Evolutionary conservation across 352 stramenopile species (phyloP), one percentile per base, ranked within the genome.

Genomic region (Phytophthora macrochlamydospora): DNA sequence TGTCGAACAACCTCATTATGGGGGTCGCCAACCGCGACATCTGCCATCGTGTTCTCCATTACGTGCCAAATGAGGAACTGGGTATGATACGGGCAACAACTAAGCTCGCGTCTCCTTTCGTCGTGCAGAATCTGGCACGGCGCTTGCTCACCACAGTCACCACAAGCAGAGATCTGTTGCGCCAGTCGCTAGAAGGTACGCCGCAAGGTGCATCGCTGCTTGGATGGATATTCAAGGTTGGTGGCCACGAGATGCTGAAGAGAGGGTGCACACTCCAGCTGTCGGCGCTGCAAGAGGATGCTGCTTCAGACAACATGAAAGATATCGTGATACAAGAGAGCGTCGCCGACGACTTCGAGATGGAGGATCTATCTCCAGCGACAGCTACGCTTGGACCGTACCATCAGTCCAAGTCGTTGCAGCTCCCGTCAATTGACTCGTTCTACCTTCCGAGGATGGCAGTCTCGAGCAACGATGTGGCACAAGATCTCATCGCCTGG

Each of bases 81-180:
- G 31, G 49, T 30, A 30, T 9, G 30, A n/a, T 8, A 12, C 18
- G 32, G 32, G 29, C 13, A 30, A 43, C 38, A 8, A 51, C 29
- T 8, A 24, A 43, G 37, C 13, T 59, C 38, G 53, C 52, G 38
- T 59, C 52, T 59, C 37, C 52, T 29, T 58, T 59, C 29, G 52
- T 59, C 28, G 38, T 51, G 38, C 18, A 51, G 38, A 59, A 32
- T 12, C 14, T 28, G 28, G 43, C 43, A 7, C 11, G 28, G 7
- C 13, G 28, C 3, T 8, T 49, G 13, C 7, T 49, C 11, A 28
- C 9, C 11, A 29, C 13, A 49, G 43, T 24, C 14, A 49, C 43
- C 1, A 49, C 18, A 49, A 7, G 14, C 9, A 40, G 35, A 40
- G 35, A 11, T 11, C 6, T 6, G 35, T 40, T 40, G 35, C 35